These are phyloP conservation scores for Pyricularia sp. DNA, from an alignment of 2,329 filamentous ascomycete genomes.

Conservation along the genomic window DNA sequence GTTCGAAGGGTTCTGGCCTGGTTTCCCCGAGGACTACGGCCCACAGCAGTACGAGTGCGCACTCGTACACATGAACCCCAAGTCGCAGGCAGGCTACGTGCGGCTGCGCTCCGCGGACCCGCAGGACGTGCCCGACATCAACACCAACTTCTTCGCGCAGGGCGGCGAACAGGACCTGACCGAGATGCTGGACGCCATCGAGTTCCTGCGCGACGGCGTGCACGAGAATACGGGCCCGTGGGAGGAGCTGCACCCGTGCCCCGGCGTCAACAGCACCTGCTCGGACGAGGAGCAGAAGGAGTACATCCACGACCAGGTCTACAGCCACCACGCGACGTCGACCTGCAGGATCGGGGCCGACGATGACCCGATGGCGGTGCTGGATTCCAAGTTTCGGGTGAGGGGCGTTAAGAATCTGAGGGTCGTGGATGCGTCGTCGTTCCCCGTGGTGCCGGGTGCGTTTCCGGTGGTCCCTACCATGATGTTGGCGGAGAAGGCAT, in stretches of 20 bases:
- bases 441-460: conserved; percentile 33
- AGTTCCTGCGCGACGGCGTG: conserved; percentile 10
- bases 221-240: conserved; percentile 11
- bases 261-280: conserved; percentile 9
- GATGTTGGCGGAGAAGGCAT: conserved; percentile 44
- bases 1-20: conserved; percentile 20
- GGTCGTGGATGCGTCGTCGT: conserved; percentile 47
- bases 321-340: conserved; percentile 44
- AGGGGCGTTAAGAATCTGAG: conserved; percentile 38
- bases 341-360: conserved; percentile 42
- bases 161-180: conserved; percentile 11
- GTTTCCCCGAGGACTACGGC: conserved; percentile 19
- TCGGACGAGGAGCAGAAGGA: conserved; percentile 6
- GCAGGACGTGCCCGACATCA: conserved; percentile 48
- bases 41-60: conserved; percentile 25
- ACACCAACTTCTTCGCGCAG: conserved; percentile 47
- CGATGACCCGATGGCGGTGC: conserved; percentile 38
- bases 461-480: conserved; percentile 39
- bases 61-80: conserved; percentile 48
- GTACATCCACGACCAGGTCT: conserved; percentile 27
- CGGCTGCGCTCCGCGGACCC: conserved; percentile 46
- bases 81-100: conserved; percentile 48
- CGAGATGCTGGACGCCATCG: conserved; percentile 11
- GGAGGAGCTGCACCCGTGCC: conserved; percentile 11
- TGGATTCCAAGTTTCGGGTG: conserved; percentile 43